Conservation (phyloP, 257 asterid genomes). For the Gardenia jasminoides region DNA sequence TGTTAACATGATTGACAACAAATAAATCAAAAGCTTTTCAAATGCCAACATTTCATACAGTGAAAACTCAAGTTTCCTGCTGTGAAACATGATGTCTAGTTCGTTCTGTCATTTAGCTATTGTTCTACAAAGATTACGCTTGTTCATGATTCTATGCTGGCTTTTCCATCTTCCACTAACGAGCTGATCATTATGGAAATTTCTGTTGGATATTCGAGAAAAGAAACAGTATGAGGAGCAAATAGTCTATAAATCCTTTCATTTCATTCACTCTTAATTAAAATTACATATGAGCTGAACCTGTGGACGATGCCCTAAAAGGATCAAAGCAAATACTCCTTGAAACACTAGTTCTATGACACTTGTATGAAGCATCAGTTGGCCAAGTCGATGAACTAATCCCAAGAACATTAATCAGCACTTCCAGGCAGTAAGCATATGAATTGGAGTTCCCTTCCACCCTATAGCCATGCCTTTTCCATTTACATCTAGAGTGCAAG, state of each 20-base stretch:
- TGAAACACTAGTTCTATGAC: background rate
- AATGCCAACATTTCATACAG: too few species aligned
- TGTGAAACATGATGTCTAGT: too few species aligned
- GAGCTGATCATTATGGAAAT: too few species aligned
- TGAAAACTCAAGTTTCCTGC: too few species aligned
- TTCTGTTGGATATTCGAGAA: too few species aligned
- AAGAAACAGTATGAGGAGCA: too few species aligned
- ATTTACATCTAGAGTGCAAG: constrained; percentile 33
- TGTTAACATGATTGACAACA: too few species aligned
- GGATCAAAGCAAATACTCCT: background rate
- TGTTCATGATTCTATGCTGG: too few species aligned
- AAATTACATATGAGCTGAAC: background rate
- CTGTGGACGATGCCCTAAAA: background rate
- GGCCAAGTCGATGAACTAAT: background rate
- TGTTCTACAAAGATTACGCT: too few species aligned
- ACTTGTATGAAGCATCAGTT: background rate
- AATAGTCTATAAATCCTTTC: background rate
- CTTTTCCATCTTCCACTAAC: too few species aligned
- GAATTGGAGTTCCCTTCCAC: constrained; percentile 45
- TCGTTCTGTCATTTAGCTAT: too few species aligned
- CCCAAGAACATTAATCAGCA: constrained; percentile 3
- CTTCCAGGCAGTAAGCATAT: constrained; percentile 45
- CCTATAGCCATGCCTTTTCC: constrained; percentile 40
- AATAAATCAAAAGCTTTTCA: too few species aligned
- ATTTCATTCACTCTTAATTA: background rate